Percentiles rank a stretch among this genome's conserved stretches.
Evolutionary conservation across 75 land plant genomes (phyloP).

Genomic region (Cryptomeria japonica): DNA sequence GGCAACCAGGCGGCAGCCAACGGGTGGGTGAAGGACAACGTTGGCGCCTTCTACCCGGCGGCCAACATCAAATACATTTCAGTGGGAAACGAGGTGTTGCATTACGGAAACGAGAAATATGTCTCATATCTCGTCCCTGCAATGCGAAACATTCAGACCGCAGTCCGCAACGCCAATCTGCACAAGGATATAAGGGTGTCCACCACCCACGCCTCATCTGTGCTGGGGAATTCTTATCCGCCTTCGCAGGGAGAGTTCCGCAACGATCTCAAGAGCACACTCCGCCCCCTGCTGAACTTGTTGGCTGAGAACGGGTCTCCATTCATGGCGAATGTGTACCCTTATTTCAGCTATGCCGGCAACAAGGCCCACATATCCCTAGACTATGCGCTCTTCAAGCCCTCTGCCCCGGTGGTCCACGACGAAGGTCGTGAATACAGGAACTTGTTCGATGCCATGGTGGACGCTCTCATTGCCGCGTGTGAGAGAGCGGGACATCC

Average conservation of each 20-base stretch:
- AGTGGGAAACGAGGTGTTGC: slow-evolving; percentile 53
- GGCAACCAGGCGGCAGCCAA: slow-evolving; percentile 30
- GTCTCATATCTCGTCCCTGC: slow-evolving; percentile 36
- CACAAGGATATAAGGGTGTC: slow-evolving; percentile 16
- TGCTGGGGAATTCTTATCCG: too few relatives aligned
- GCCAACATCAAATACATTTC: slow-evolving; percentile 17
- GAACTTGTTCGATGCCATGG: slow-evolving; percentile 67
- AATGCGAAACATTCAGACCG: slow-evolving; percentile 56
- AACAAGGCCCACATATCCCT: background rate
- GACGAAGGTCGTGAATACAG: slow-evolving; percentile 19
- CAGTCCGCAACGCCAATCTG: slow-evolving; percentile 12
- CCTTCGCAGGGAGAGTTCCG: slow-evolving; percentile 11
- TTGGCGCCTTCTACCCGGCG: slow-evolving; percentile 42
- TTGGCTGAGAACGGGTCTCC: slow-evolving; percentile 4
- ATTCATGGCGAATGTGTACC: slow-evolving; percentile 35
- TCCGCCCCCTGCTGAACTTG: slow-evolving; percentile 19
- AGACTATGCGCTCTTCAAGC: background rate
- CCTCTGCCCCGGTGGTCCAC: background rate
- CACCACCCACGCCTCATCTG: slow-evolving; percentile 14
- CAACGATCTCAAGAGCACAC: background rate
- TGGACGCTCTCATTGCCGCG: slow-evolving; percentile 74
- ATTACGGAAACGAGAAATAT: slow-evolving; percentile 17
- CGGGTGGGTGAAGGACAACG: slow-evolving; percentile 44
- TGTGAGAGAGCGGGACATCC: slow-evolving; percentile 55
- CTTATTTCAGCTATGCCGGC: slow-evolving; percentile 6